Conservation (phyloP, 257 asterid species). For the Asclepias syriaca region DNA sequence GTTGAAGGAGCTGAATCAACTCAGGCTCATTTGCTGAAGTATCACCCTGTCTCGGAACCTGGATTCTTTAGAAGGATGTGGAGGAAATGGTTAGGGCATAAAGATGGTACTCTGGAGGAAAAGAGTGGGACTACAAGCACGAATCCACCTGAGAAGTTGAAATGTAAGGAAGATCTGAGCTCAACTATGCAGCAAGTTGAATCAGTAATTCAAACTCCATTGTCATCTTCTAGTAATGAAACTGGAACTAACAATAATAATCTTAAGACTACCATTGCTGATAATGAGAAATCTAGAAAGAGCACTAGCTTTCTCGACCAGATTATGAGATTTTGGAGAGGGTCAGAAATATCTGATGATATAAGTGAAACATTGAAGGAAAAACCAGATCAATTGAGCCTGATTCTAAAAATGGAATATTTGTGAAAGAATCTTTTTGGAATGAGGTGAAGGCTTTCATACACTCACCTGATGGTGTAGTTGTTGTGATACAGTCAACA, state of each 20-base stretch:
- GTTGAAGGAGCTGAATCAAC: constrained; percentile 27
- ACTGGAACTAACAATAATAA: constrained; percentile 15
- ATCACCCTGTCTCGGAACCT: constrained; percentile 26
- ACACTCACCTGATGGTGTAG: constrained; percentile 40
- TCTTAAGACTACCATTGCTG: constrained; percentile 20
- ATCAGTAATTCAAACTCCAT: constrained; percentile 24
- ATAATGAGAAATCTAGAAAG: constrained; percentile 21
- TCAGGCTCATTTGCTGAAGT: constrained; percentile 19
- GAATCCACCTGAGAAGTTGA: constrained; percentile 22
- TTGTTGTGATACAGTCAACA: constrained; percentile 41
- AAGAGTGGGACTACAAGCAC: neutral
- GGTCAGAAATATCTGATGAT: constrained; percentile 21
- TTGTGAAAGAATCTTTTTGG: constrained; percentile 65
- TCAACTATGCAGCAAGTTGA: constrained; percentile 21
- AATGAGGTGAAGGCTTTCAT: constrained; percentile 51
- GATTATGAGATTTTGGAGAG: constrained; percentile 37
- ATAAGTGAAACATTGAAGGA: constrained; percentile 23
- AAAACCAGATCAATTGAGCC: constrained; percentile 19
- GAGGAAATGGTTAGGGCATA: constrained; percentile 49
- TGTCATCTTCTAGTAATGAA: constrained; percentile 42
- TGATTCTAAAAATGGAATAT: constrained; percentile 25
- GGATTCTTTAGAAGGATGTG: constrained; percentile 45
- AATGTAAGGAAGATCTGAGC: constrained; percentile 21
- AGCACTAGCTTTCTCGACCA: constrained; percentile 24
- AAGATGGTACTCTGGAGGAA: constrained; percentile 20